Percentiles rank a stretch among this genome's conserved stretches.
These are phyloP conservation scores for Scheffersomyces insectosa DNA, from an alignment of 1,139 yeast species.

Conservation along the genomic window DNA sequence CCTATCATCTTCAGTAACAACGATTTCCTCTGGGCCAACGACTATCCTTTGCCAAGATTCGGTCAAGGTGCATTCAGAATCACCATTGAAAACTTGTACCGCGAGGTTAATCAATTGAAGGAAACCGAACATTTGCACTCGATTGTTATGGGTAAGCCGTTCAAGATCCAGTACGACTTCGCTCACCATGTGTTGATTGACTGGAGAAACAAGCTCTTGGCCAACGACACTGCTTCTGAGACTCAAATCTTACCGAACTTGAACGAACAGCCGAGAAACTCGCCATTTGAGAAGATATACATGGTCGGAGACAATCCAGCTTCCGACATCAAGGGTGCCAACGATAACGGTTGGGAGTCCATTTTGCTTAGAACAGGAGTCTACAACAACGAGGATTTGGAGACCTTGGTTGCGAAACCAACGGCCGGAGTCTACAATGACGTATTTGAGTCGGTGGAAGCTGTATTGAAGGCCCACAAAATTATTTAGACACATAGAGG, in stretches of 20 bases:
- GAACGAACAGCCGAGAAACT: slow-evolving; percentile 31
- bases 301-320: slow-evolving; percentile 98
- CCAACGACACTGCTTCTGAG: slow-evolving; percentile 12
- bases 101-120: slow-evolving; percentile 53
- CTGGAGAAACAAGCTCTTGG: slow-evolving; percentile 47
- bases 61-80: slow-evolving; percentile 91
- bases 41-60: slow-evolving; percentile 73
- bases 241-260: slow-evolving; percentile 39
- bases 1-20: slow-evolving; percentile 87
- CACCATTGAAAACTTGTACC: slow-evolving; percentile 62
- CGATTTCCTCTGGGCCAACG: slow-evolving; percentile 91
- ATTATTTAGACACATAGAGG: background rate
- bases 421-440: slow-evolving; percentile 51
- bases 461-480: slow-evolving; percentile 21
- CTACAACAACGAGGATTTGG: slow-evolving; percentile 66
- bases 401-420: slow-evolving; percentile 38
- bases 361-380: slow-evolving; percentile 87
- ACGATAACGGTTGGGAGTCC: slow-evolving; percentile 83
- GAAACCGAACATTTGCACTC: slow-evolving; percentile 43
- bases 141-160: slow-evolving; percentile 83
- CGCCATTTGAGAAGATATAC: slow-evolving; percentile 60
- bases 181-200: slow-evolving; percentile 72
- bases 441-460: slow-evolving; percentile 46
- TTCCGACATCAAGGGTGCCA: slow-evolving; percentile 89
- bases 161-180: slow-evolving; percentile 74